Evolutionary conservation across 2,329 filamentous ascomycete species (phyloP).

Genomic region (Lasiodiplodia sp.): DNA sequence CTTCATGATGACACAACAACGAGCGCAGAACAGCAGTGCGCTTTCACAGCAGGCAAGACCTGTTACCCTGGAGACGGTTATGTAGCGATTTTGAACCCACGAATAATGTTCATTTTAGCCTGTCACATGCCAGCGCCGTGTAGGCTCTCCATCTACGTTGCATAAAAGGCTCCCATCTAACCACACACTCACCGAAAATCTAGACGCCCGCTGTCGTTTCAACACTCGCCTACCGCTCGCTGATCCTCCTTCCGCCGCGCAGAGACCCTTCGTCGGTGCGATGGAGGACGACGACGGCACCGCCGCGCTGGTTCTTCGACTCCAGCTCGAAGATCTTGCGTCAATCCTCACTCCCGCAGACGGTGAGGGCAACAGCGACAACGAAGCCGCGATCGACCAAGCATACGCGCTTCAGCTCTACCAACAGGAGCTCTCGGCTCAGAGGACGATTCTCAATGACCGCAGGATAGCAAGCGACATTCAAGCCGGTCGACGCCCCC

Average conservation of each 20-base stretch:
- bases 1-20: neutral
- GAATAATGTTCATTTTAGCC: neutral
- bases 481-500: neutral
- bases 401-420: neutral
- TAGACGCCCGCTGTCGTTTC: neutral
- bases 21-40: neutral
- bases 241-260: rapidly evolving
- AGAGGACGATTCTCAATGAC: neutral
- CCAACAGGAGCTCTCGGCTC: neutral
- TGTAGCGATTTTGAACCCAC: neutral
- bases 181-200: neutral
- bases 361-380: neutral
- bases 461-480: neutral
- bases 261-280: neutral
- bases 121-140: too few relatives aligned
- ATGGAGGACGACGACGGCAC: neutral
- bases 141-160: too few relatives aligned
- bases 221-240: neutral
- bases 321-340: neutral
- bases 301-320: neutral
- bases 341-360: neutral
- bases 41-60: neutral
- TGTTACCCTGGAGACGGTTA: neutral
- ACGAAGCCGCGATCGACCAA: neutral
- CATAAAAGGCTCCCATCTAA: neutral